Evolutionary conservation across 78 protist species (phyloP), one percentile per base, ranked within the genome.

Genomic region (Dictyostelium intermedium): DNA sequence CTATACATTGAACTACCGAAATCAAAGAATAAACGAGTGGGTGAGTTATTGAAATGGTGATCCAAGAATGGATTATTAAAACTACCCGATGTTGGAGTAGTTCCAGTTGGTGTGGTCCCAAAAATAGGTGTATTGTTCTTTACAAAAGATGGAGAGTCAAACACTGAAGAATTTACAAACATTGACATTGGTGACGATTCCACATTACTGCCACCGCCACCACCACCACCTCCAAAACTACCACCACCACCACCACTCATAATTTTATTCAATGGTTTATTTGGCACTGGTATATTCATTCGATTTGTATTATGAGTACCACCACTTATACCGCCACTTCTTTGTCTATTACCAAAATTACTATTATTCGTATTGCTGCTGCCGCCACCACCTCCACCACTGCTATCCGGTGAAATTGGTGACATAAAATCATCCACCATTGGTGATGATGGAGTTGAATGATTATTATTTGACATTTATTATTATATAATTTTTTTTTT

Each of bases 111-210:
- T 83, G 89, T 32, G 2, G 89, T 66, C 18, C 82, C 82, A 20
- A 77, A 41, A 8, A 43, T 41, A 9, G 56, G 27, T n/a, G 63
- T 39, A n/a, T 16, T 50, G 1, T 47, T 82, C n/a, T 30, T 61
- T 9, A 56, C 47, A 25, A 83, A 27, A 3, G 47, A 41, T 41
- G 94, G 94, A 47, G 94, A 89, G 16, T 89, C 94, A 47, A 89
- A 89, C 13, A 80, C 32, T 35, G 84, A 89, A 7, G 78, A 61
- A 66, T 89, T 89, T 20, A 89, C 60, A 80, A 89, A 89, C 61
- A 83, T 89, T 14, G 76, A 50, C 23, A 89, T 14, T 63, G 94
- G 94, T 69, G 94, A 89, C 60, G 84, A 32, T 14, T 87, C 93
- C n/a, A 87, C 77, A 16, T 47, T 72, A 16, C 47, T 72, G 2